A percentile compares a stretch with the other conserved stretches of the same genome.
These are phyloP conservation scores for Boletales sp. DNA, from an alignment of 768 basidiomycete genomes.

Conservation along the genomic window DNA sequence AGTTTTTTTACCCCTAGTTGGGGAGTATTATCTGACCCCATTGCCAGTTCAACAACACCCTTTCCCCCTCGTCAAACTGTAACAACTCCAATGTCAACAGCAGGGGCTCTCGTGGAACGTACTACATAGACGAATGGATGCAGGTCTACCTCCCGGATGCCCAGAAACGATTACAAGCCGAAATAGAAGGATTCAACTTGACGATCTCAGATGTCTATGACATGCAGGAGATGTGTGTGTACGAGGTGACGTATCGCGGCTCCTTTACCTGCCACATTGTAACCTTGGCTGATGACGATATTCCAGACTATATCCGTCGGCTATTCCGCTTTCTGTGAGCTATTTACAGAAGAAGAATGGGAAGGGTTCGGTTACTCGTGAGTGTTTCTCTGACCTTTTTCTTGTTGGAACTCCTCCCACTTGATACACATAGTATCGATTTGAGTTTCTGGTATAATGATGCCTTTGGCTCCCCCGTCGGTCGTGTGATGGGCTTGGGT, in stretches of 20 bases:
- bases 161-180: constrained; percentile 50
- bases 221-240: constrained; percentile 82
- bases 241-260: constrained; percentile 50
- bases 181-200: constrained; percentile 54
- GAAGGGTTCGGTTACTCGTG: constrained; percentile 87
- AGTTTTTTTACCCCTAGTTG: constrained; percentile 26
- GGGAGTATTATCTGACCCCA: neutral
- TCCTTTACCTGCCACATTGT: neutral
- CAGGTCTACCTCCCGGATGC: constrained; percentile 69
- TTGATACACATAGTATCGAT: constrained; percentile 13
- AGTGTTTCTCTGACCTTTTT: constrained; percentile 20
- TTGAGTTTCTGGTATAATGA: constrained; percentile 50
- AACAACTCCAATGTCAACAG: constrained; percentile 48
- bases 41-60: constrained; percentile 72
- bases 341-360: constrained; percentile 93
- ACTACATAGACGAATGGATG: constrained; percentile 65
- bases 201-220: constrained; percentile 66
- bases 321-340: constrained; percentile 85
- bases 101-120: constrained; percentile 55
- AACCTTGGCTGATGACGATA: neutral
- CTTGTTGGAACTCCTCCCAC: neutral
- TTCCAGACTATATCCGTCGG: constrained; percentile 82
- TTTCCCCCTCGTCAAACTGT: constrained; percentile 83
- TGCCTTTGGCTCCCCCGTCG: constrained; percentile 79
- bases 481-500: constrained; percentile 72